Evolutionary conservation across 352 stramenopile genomes (phyloP), one percentile per base, ranked within the genome.

Genomic region (Pythium coloratum): DNA sequence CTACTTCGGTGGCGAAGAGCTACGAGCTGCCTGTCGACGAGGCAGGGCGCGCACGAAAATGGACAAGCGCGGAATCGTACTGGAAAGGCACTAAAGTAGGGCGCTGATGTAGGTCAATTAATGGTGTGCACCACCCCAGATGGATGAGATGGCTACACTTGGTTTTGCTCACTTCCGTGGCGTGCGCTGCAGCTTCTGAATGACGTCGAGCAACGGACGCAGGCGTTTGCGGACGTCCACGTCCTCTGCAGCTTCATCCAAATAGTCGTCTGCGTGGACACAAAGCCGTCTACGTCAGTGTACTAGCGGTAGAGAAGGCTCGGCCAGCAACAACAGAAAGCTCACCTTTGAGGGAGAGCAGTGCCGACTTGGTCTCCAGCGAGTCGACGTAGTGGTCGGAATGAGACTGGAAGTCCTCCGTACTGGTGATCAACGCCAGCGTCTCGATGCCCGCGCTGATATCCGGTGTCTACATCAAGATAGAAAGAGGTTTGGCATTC

Each of bases 331-430:
- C 46, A 24, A 26, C 34, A 16, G 14, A 47, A 7, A 16, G 63
- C 77, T 16, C 47, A 91, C 83, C 82, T 75, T 82, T 78, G 20
- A 90, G 72, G 6, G 73, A 72, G 18, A 85, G 46, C 38, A 92
- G 73, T 30, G 82, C 84, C 5, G 71, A 75, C 38, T 85, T 73
- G 0, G 82, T 80, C 58, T 92, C 80, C 28, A 73, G 69, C 9
- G 86, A 91, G 62, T 89, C 77, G 13, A 92, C 67, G 62, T 89
- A 89, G 26, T 75, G 69, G 28, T 82, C 72, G 46, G 73, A 61
- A 44, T 90, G 81, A 18, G 84, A 90, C 61, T 88, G 80, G 55
- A 94, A 96, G 73, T 97, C 88, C 70, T 97, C 89, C 33, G 88
- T 91, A 57, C 75, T 85, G 69, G 85, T 91, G 26, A 97, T 76